Percentiles rank a stretch among this genome's conserved stretches.
Evolutionary conservation across 2,329 filamentous ascomycete genomes (phyloP).

Genomic region (Pseudomassariella vexata): DNA sequence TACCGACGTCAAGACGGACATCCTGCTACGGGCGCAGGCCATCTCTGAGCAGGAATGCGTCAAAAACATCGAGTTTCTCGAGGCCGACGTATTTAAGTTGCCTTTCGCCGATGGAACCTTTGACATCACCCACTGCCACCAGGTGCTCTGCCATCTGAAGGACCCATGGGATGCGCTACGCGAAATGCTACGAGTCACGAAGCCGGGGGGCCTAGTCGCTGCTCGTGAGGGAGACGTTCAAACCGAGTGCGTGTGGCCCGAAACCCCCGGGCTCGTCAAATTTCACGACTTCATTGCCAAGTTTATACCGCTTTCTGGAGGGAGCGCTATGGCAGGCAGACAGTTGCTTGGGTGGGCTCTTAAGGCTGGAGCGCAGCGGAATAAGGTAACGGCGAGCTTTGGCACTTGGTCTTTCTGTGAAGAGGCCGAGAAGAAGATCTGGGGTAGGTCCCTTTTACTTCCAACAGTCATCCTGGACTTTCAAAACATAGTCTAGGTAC

Average conservation of each 20-base stretch:
- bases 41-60: constrained; percentile 28
- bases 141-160: constrained; percentile 20
- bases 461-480: no score
- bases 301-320: constrained; percentile 11
- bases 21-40: constrained; percentile 31
- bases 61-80: constrained; percentile 15
- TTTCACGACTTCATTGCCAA: constrained; percentile 16
- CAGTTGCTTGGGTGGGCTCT: constrained; percentile 23
- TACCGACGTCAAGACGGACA: constrained; percentile 35
- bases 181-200: constrained; percentile 25
- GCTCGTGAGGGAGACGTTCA: constrained; percentile 27
- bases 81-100: constrained; percentile 24
- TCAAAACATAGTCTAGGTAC: no score
- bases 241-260: constrained; percentile 24
- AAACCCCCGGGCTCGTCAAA: constrained; percentile 17
- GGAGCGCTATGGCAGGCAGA: constrained; percentile 17
- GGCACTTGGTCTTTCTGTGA: constrained; percentile 7
- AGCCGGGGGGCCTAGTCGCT: constrained; percentile 22
- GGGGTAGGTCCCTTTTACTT: constrained; percentile 7
- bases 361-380: constrained; percentile 14
- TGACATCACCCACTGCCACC: constrained; percentile 23
- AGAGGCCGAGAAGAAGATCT: constrained; percentile 7
- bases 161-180: constrained; percentile 15
- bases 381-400: constrained; percentile 8
- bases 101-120: constrained; percentile 21